These are phyloP conservation scores for Rickenella mellea DNA, from an alignment of 768 basidiomycete species.

Conservation along the genomic window DNA sequence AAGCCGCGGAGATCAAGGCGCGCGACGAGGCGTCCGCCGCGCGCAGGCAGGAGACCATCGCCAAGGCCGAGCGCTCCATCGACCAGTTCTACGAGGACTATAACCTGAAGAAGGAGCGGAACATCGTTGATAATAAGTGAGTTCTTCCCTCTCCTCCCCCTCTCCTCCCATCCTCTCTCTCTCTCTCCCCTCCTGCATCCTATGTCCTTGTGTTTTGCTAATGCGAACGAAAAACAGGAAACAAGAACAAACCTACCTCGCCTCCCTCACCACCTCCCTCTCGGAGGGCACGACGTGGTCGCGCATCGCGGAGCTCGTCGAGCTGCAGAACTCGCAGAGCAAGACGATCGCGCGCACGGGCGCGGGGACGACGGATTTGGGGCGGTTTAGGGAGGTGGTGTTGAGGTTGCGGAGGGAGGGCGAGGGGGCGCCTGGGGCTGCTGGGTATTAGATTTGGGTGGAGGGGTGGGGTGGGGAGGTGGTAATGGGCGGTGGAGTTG, in stretches of 20 bases:
- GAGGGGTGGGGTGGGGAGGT: too few relatives aligned
- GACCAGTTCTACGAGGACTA: constrained; percentile 90
- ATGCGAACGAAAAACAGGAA: constrained; percentile 45
- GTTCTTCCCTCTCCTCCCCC: constrained; percentile 15
- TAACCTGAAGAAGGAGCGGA: constrained; percentile 77
- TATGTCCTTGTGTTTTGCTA: not conserved
- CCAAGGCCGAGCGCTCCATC: constrained; percentile 76
- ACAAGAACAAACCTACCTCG: constrained; percentile 73
- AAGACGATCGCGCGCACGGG: constrained; percentile 88
- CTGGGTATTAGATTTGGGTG: constrained; percentile 57
- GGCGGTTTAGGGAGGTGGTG: constrained; percentile 88
- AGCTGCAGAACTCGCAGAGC: constrained; percentile 93
- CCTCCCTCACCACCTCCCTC: constrained; percentile 62
- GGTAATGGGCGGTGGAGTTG: too few relatives aligned
- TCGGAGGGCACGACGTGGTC: constrained; percentile 93
- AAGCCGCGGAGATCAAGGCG: constrained; percentile 70
- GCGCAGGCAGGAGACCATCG: constrained; percentile 74
- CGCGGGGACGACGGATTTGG: constrained; percentile 79
- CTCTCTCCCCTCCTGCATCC: not conserved
- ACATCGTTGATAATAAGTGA: constrained; percentile 93
- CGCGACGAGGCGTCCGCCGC: constrained; percentile 76
- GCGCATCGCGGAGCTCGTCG: constrained; percentile 77
- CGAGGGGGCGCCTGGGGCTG: constrained; percentile 84
- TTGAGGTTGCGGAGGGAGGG: constrained; percentile 86
- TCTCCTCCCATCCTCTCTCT: not conserved